These are phyloP conservation scores for Russula emetica DNA, from an alignment of 768 basidiomycete genomes.

Conservation along the genomic window DNA sequence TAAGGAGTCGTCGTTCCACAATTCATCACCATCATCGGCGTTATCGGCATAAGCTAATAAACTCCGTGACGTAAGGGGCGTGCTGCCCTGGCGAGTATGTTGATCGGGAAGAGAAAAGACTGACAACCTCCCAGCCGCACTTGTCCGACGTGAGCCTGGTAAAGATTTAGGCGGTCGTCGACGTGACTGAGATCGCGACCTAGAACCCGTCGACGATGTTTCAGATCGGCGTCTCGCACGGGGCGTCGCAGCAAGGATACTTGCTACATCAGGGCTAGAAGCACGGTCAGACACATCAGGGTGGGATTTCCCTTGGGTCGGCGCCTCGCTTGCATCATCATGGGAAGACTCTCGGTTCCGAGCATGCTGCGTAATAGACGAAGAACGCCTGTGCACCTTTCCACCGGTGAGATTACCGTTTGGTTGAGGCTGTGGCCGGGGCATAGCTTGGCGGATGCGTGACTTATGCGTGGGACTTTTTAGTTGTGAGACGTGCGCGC, in stretches of 20 bases:
- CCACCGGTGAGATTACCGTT: background rate
- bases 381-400: constrained; percentile 1
- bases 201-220: constrained; percentile 29
- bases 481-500: constrained; percentile 18
- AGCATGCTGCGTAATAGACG: constrained; percentile 3
- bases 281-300: constrained; percentile 21
- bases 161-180: constrained; percentile 21
- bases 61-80: constrained; percentile 23
- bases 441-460: constrained; percentile 6
- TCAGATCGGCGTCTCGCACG: constrained; percentile 32
- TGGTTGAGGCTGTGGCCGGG: constrained; percentile 9
- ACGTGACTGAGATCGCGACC: constrained; percentile 29
- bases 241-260: constrained; percentile 35
- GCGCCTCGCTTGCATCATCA: background rate
- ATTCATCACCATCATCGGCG: constrained; percentile 13
- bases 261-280: constrained; percentile 35
- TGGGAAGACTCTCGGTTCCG: constrained; percentile 5
- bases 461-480: constrained; percentile 13
- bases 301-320: background rate
- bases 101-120: constrained; percentile 19
- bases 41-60: constrained; percentile 25
- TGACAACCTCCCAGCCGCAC: constrained; percentile 21
- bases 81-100: constrained; percentile 22
- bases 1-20: constrained; percentile 33
- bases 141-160: constrained; percentile 27